A percentile compares a stretch with the other conserved stretches of the same genome.
These are phyloP conservation scores for Anisodus acutangulus DNA, from an alignment of 257 asterid genomes.

Conservation along the genomic window DNA sequence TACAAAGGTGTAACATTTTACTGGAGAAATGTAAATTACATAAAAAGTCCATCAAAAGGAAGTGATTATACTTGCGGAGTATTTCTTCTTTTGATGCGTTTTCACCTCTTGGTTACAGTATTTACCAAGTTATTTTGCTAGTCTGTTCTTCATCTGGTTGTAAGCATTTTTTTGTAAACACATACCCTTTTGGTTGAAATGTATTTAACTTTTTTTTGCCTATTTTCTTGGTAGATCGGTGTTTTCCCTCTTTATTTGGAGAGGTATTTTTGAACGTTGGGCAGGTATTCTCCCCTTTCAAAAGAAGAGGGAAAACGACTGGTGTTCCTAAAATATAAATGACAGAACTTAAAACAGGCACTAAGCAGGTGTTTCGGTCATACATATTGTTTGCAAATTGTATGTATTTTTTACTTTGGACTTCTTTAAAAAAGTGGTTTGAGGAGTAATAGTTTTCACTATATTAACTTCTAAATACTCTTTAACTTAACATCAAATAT, in stretches of 20 bases:
- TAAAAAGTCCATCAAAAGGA: slow-evolving; percentile 1
- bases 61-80: background rate
- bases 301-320: background rate
- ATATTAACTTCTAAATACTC: background rate
- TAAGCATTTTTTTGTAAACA: background rate
- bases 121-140: background rate
- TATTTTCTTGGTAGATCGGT: background rate
- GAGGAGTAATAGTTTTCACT: background rate
- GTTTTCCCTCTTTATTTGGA: background rate
- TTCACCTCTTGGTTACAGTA: slow-evolving; percentile 11
- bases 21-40: background rate
- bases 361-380: background rate
- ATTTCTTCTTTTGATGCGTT: background rate
- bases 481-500: background rate
- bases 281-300: background rate
- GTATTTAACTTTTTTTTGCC: background rate
- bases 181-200: background rate
- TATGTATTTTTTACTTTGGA: too few relatives aligned
- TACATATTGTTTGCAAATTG: background rate
- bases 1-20: background rate
- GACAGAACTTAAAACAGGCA: background rate
- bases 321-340: background rate
- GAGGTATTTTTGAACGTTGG: background rate
- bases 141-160: background rate
- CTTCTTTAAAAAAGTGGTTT: too few relatives aligned